Evolutionary conservation across 2,329 filamentous ascomycete species (phyloP).

Genomic region (Alternaria arborescens): DNA sequence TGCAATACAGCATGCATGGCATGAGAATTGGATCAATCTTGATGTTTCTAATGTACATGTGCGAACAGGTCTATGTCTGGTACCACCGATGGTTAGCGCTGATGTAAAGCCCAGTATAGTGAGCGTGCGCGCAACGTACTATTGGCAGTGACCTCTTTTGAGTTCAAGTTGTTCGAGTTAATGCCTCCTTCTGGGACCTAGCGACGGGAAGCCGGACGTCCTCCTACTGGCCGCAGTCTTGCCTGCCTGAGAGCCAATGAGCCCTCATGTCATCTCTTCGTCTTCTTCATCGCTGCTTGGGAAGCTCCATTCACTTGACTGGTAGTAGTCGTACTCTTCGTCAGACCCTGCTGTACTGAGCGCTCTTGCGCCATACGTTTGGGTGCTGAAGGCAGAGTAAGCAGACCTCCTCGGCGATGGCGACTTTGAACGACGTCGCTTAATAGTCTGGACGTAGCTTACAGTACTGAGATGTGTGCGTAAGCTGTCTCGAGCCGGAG

Average conservation of each 20-base stretch:
- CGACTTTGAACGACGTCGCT: conserved; percentile 8
- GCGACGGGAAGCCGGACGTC: neutral
- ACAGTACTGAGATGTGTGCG: neutral
- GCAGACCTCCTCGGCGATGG: conserved; percentile 1
- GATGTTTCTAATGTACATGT: conserved; percentile 1
- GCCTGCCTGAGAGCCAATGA: neutral
- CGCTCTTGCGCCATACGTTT: neutral
- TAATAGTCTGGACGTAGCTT: conserved; percentile 4
- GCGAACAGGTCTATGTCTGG: neutral
- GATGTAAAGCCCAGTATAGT: neutral
- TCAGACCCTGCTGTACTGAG: neutral
- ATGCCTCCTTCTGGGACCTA: neutral
- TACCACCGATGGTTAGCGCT: neutral
- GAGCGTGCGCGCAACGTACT: neutral
- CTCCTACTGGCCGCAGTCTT: neutral
- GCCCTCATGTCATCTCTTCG: neutral
- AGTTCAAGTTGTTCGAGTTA: neutral
- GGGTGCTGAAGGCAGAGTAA: neutral
- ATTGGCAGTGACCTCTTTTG: neutral
- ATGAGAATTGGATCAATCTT: neutral
- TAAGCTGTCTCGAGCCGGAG: neutral
- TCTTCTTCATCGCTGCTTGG: conserved; percentile 7
- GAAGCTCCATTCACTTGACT: conserved; percentile 21
- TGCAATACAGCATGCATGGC: neutral
- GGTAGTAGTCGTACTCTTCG: conserved; percentile 5